These are phyloP conservation scores for Fusarium oxysporum DNA, from an alignment of 2,329 filamentous ascomycete species.

Conservation along the genomic window DNA sequence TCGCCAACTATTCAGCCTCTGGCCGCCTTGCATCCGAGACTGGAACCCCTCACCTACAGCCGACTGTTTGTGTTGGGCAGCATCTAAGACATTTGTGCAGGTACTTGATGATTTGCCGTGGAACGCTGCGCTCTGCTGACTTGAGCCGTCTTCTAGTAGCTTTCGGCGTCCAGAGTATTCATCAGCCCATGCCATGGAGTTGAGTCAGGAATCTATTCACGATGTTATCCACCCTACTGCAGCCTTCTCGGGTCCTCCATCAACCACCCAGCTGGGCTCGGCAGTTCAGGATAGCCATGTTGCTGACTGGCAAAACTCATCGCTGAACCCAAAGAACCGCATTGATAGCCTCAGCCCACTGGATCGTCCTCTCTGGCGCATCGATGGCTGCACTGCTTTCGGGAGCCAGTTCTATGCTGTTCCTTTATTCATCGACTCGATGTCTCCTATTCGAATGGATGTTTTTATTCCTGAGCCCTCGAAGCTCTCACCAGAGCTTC, in stretches of 20 bases:
- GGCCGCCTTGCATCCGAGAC: slow-evolving; percentile 32
- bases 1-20: slow-evolving; percentile 11
- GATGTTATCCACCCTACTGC: slow-evolving; percentile 70
- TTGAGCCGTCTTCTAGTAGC: slow-evolving; percentile 6
- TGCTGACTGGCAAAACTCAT: slow-evolving; percentile 59
- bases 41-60: slow-evolving; percentile 32
- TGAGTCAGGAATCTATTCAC: slow-evolving; percentile 64
- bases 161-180: slow-evolving; percentile 7
- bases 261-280: slow-evolving; percentile 1
- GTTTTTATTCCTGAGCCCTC: slow-evolving; percentile 66
- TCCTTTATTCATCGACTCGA: slow-evolving; percentile 61
- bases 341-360: slow-evolving; percentile 66
- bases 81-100: slow-evolving; percentile 38
- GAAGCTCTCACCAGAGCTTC: slow-evolving; percentile 55
- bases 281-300: slow-evolving; percentile 3
- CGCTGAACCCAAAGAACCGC: slow-evolving; percentile 70
- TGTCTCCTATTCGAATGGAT: slow-evolving; percentile 67
- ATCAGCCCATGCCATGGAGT: slow-evolving; percentile 59
- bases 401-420: slow-evolving; percentile 69
- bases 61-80: slow-evolving; percentile 24
- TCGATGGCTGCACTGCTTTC: slow-evolving; percentile 68
- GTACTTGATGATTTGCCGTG: slow-evolving; percentile 35
- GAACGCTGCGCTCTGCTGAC: slow-evolving; percentile 28
- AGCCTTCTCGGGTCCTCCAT: slow-evolving; percentile 53
- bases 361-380: slow-evolving; percentile 62